Base-by-base conservation (phyloP, 2,329 filamentous ascomycete genomes). In the Exophiala oligosperma region DNA sequence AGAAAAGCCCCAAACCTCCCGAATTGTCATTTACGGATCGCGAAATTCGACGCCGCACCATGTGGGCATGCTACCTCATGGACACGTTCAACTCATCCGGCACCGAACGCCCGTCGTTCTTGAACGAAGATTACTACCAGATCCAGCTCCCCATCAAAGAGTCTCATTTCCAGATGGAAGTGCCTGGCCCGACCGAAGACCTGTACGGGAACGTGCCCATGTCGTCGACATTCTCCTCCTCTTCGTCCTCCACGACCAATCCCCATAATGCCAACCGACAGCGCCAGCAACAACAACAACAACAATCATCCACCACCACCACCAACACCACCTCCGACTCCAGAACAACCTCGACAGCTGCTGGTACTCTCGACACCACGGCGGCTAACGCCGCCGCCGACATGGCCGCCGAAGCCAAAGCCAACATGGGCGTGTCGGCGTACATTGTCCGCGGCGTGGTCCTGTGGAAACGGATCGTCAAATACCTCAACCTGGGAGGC, bases 61-160 rank as follows among this genome's bases (percentile, higher is more conserved):
- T 99, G 93, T 99, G 94, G 94, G 90, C 92, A 11, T 97, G 93
- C 71, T 96, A 96, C 69, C 74, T 97, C 56, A 97, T 97, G 92
- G 94, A 99, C 71, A 86, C 93, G 0, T 97, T 97, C 78, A 97
- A 95, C 74, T 97, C 93, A 0, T 97, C 92, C 1, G 93, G 94
- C 1, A 95, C 91, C 2, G 92, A 97, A 68, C 84, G 93, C 38
- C 94, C 94, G 21, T 90, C 91, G 53, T 96, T 97, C 66, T 88
- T 96, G 54, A 88, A 90, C 64, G 92, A 97, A 72, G 90, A 94
- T 64, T 91, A 90, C 55, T 83, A 97, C 61, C 88, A 91, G 65
- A 91, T 97, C 14, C 93, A 94, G 63, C 77, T 99, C 24, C 94
- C 94, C 0, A 90, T 97, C 67, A 92, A 90, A 70, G 94, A 99